Evolutionary conservation across 257 asterid genomes (phyloP), one percentile per base, ranked within the genome.

Genomic region (Solanum boliviense): DNA sequence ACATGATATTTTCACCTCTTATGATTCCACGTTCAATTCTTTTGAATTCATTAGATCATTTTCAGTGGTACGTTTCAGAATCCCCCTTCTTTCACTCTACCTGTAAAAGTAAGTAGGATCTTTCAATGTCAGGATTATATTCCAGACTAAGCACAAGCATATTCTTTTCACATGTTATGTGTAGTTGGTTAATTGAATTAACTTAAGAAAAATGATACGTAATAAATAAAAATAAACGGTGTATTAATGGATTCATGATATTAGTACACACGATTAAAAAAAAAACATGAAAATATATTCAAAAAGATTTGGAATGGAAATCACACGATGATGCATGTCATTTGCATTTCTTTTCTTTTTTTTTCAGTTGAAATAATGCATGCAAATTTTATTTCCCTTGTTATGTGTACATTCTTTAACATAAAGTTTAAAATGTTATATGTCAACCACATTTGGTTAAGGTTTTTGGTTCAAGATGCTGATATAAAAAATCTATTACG

Each of bases 391-490:
- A 4, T 79, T 79, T 78, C 5, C 2, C n/a, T 2, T 25, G 13
- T 25, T 41, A 12, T n/a, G 13, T n/a, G 8, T 25, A 23, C 58
- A 38, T 38, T 12, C 21, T 34, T 34, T 32, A 34, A 20, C 44
- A 9, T 34, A 32, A 72, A 32, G 44, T 32, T 27, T 4, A 9
- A 31, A 72, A 34, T 34, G 81, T 18, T 73, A 34, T 34, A 34
- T 73, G 48, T 9, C 2, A 32, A 8, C 78, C 8, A 7, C 13
- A 31, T 6, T 71, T 3, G 1, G 13, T 70, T 29, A 29, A 70
- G 0, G n/a, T 29, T 29, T 70, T 7, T 4, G 1, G 18, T 29
- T 70, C 13, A 0, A 31, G 2, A 0, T 0, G 5, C 1, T 34
- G 78, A 31, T 31, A 70, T 4, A 7, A 70, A 71, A 71, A 31